Conservation (phyloP, 495 filamentous ascomycete species). For the Hyphodiscus hymeniophilus region DNA sequence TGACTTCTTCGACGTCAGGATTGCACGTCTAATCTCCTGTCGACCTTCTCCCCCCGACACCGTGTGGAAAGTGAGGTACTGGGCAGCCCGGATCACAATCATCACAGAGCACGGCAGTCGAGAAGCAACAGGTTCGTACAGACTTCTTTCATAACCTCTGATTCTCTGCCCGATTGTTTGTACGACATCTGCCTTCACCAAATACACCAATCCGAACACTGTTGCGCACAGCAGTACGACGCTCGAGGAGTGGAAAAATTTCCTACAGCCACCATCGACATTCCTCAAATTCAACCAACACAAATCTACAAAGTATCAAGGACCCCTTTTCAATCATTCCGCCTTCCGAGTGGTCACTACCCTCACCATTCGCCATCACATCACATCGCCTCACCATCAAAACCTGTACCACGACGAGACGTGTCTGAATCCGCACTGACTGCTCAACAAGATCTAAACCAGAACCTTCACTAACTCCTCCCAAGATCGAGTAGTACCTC, state of each 20-base stretch:
- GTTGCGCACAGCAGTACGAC: not conserved
- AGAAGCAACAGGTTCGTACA: not conserved
- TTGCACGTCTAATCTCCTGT: not conserved
- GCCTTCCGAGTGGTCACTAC: not conserved
- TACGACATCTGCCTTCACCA: not conserved
- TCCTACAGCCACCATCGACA: not conserved
- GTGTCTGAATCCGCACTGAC: not conserved
- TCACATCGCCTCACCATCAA: not conserved
- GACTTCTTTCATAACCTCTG: not conserved
- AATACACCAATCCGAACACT: not conserved
- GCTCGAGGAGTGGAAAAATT: not conserved
- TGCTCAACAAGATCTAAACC: not conserved
- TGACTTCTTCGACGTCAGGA: not conserved
- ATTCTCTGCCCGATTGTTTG: not conserved
- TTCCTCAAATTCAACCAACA: not conserved
- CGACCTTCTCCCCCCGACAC: not conserved
- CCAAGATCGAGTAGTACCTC: not conserved
- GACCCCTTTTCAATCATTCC: not conserved
- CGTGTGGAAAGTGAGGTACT: not conserved
- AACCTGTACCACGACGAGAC: not conserved
- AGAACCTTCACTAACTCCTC: conserved; percentile 1
- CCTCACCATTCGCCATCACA: not conserved
- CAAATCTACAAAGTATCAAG: not conserved
- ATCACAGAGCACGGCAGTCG: not conserved
- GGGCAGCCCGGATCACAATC: not conserved